Evolutionary conservation across 768 basidiomycete species (phyloP).

Genomic region (Amanita exitialis): DNA sequence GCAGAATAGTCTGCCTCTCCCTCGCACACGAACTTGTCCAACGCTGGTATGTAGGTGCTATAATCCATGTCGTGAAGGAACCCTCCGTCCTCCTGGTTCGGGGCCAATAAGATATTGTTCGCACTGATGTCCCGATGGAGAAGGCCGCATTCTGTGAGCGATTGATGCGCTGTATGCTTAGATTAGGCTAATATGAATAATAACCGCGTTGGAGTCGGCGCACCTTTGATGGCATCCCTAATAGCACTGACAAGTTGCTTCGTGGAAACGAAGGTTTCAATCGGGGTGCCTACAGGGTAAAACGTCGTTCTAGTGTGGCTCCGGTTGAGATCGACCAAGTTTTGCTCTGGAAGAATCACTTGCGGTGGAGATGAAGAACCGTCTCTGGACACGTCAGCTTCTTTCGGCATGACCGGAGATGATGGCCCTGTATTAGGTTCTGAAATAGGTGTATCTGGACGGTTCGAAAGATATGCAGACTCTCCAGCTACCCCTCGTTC

Average conservation of each 20-base stretch:
- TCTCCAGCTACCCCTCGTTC: not conserved
- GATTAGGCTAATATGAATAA: not conserved
- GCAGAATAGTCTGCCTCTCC: not conserved
- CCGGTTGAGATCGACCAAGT: not conserved
- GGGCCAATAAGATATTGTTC: not conserved
- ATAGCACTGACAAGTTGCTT: not conserved
- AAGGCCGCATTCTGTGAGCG: not conserved
- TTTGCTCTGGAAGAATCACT: not conserved
- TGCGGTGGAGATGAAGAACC: not conserved
- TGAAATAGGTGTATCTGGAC: not conserved
- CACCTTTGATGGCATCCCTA: not conserved
- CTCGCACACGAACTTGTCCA: not conserved
- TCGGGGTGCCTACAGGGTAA: not conserved
- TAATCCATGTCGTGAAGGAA: slow-evolving; percentile 4
- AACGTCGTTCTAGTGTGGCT: not conserved
- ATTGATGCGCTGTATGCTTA: not conserved
- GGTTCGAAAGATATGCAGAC: not conserved
- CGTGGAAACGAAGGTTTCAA: not conserved
- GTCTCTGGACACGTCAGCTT: not conserved
- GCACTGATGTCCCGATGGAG: slow-evolving; percentile 1
- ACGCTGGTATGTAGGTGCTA: not conserved
- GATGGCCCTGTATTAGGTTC: not conserved
- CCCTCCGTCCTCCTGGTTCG: not conserved
- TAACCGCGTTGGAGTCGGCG: not conserved
- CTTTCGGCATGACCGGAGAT: not conserved